A percentile compares a stretch with the other conserved stretches of the same genome.
phyloP scores from a whole-genome alignment of 108 stramenopile species.

The Aurantiochytrium sp. region DNA sequence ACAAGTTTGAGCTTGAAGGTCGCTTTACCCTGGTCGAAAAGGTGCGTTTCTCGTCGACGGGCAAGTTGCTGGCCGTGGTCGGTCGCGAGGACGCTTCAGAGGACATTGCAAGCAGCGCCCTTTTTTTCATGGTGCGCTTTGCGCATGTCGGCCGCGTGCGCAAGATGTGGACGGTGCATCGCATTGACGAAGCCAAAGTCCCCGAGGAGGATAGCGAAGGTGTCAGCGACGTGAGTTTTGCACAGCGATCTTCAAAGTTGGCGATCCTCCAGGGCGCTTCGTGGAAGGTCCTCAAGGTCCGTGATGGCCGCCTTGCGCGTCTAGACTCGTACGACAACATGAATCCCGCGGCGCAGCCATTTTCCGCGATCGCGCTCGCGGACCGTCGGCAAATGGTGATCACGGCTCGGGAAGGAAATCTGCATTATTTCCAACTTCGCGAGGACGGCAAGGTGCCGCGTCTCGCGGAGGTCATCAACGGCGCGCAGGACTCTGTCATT shows the following conservation, averaged over 20 bases:
- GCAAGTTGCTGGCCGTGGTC: background rate
- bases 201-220: background rate
- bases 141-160: background rate
- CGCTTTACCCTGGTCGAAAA: background rate
- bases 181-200: background rate
- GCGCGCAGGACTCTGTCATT: background rate
- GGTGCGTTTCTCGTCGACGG: background rate
- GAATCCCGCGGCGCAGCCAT: background rate
- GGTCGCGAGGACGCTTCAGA: background rate
- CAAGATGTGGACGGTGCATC: background rate
- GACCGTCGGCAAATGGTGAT: background rate
- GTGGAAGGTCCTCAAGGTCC: background rate
- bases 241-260: background rate
- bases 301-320: background rate
- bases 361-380: background rate
- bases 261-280: background rate
- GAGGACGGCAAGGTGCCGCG: background rate
- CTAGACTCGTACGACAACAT: background rate
- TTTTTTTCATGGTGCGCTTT: background rate
- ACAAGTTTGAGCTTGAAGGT: background rate
- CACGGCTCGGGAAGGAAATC: background rate
- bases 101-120: background rate
- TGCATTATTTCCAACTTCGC: background rate
- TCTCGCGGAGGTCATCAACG: background rate
- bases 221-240: background rate